Conservation (phyloP, 192 early-diverging fungal genomes). For the Dimargaris verticillata region DNA sequence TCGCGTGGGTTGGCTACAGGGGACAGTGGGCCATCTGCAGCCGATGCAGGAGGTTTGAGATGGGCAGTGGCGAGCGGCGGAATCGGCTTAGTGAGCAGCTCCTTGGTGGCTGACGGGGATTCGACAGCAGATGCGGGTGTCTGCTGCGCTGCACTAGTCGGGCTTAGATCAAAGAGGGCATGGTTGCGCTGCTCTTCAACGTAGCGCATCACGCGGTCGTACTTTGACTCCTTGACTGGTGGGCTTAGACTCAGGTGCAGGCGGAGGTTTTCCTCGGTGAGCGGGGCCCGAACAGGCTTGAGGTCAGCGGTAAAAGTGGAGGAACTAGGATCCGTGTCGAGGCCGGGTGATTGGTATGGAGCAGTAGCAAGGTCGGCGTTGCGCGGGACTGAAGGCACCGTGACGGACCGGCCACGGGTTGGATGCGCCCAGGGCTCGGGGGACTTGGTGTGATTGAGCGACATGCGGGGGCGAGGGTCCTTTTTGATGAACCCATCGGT, state of each 20-base stretch:
- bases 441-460: neutral
- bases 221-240: slow-evolving; percentile 32
- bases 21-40: no score
- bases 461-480: neutral
- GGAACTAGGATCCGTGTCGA: neutral
- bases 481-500: neutral
- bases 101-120: no score
- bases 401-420: neutral
- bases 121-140: no score
- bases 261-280: slow-evolving; percentile 9
- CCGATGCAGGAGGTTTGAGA: no score
- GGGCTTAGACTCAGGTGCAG: slow-evolving; percentile 11
- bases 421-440: neutral
- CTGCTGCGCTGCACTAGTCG: no score
- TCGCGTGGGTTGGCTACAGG: no score
- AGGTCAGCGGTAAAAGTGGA: neutral
- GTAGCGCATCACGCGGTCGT: slow-evolving; percentile 27
- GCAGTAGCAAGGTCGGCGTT: neutral
- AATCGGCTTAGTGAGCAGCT: no score
- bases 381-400: neutral
- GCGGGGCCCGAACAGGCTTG: neutral
- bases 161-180: neutral
- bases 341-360: neutral
- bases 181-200: slow-evolving; percentile 22
- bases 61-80: no score